phyloP scores from a whole-genome alignment of 2,329 filamentous ascomycete species.

The Aureobasidium sp. region DNA sequence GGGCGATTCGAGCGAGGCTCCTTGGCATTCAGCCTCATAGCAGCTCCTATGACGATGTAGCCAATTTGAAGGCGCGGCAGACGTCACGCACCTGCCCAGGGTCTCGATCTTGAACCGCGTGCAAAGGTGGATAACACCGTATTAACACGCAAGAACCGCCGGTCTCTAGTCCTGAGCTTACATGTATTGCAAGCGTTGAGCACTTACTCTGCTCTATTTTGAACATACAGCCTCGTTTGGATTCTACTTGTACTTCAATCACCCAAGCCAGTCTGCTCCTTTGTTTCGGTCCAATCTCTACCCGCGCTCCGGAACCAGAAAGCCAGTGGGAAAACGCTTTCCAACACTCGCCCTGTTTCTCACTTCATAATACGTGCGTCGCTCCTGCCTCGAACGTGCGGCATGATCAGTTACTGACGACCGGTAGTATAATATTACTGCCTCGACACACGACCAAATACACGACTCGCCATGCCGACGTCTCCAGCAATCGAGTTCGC shows the following conservation, averaged over 20 bases:
- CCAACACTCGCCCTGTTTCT: neutral
- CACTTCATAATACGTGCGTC: neutral
- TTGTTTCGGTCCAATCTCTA: slow-evolving; percentile 2
- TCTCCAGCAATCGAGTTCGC: neutral
- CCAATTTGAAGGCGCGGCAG: neutral
- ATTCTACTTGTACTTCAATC: neutral
- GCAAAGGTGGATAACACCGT: neutral
- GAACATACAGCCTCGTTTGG: neutral
- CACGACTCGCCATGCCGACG: neutral
- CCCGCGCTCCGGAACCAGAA: neutral
- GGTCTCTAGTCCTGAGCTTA: neutral
- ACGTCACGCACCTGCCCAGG: neutral
- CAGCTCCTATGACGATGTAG: neutral
- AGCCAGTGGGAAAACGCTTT: neutral
- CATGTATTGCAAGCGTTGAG: neutral
- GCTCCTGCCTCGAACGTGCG: neutral
- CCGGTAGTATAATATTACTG: neutral
- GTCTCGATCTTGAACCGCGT: neutral
- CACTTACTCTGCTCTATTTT: neutral
- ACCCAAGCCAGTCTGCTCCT: neutral
- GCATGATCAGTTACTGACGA: neutral
- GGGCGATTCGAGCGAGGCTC: neutral
- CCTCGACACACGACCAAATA: neutral
- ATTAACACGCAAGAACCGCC: neutral
- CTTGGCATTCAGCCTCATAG: neutral